Evolutionary conservation across 164 flowering plant genomes (phyloP), one percentile per base, ranked within the genome.

Genomic region (Hamamelis virginiana): DNA sequence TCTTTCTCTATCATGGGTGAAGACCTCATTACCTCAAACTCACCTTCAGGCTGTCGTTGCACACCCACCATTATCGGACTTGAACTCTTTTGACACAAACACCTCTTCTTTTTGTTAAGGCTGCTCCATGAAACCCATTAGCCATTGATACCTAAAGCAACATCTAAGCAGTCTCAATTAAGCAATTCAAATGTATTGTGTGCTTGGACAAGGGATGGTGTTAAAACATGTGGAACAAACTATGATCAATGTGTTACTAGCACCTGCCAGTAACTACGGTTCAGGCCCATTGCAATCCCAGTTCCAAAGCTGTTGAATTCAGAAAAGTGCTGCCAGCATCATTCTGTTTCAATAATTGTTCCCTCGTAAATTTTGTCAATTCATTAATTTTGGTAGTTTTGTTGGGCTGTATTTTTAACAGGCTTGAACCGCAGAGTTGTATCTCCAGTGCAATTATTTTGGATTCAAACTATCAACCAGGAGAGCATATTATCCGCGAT

Each of bases 161-260:
- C 41, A 33, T 33, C 59, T 8, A 23, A 58, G n/a, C 62, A 33
- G 16, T 1, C 4, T 25, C 27, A 19, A 18, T 23, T n/a, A 12
- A 19, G 23, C 11, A 26, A 26, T 15, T 11, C 71, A 1, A 70
- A 64, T 21, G 58, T 74, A 1, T 27, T 64, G 28, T 79, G 79
- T 70, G 66, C 66, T 8, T 79, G 79, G 79, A 58, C 79, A 9
- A 59, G 65, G 59, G 28, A 53, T 63, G 82, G 76, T 27, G 70
- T 79, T 5, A 75, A 73, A 44, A 4, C n/a, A 19, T 14, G 69
- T 71, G 22, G 74, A 77, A 45, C 58, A 68, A 28, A 67, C 73
- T 8, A 62, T 71, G 74, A 28, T 80, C 25, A 74, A 66, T 60
- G 67, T 80, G 21, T 67, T 76, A 0, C 14, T n/a, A 28, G 77